Evolutionary conservation across 495 filamentous ascomycete genomes (phyloP).

Genomic region (Halenospora varia): DNA sequence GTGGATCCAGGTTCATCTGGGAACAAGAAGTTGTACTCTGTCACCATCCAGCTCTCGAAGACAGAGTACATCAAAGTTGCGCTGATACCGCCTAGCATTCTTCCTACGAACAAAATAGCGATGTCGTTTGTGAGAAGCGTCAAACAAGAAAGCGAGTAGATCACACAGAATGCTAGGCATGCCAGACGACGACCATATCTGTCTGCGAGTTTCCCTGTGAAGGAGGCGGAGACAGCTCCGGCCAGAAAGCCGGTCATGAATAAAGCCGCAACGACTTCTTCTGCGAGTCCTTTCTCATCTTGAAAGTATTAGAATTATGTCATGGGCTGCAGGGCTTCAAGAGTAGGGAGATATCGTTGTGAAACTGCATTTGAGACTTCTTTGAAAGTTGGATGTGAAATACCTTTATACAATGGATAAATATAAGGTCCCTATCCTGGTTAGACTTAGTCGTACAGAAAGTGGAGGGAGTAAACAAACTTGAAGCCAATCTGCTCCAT

Average conservation of each 20-base stretch:
- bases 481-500: constrained; percentile 52
- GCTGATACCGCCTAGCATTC: constrained; percentile 49
- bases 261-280: constrained; percentile 40
- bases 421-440: constrained; percentile 43
- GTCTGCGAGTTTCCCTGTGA: constrained; percentile 47
- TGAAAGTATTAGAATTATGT: background rate
- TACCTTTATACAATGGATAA: constrained; percentile 47
- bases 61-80: constrained; percentile 51
- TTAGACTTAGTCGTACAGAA: constrained; percentile 3
- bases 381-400: background rate
- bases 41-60: constrained; percentile 58
- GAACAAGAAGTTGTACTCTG: constrained; percentile 38
- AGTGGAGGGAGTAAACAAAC: constrained; percentile 20
- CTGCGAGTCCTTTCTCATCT: constrained; percentile 43
- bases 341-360: no score
- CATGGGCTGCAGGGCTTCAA: background rate
- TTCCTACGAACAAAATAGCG: constrained; percentile 40
- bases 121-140: constrained; percentile 36
- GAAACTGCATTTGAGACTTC: background rate
- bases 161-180: constrained; percentile 46
- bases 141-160: constrained; percentile 46
- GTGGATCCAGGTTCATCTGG: constrained; percentile 30
- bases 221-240: constrained; percentile 41
- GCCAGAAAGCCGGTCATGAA: constrained; percentile 50
- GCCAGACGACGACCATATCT: constrained; percentile 41